Conservation (phyloP, 495 filamentous ascomycete genomes). For the Chaetomium fimeti region DNA sequence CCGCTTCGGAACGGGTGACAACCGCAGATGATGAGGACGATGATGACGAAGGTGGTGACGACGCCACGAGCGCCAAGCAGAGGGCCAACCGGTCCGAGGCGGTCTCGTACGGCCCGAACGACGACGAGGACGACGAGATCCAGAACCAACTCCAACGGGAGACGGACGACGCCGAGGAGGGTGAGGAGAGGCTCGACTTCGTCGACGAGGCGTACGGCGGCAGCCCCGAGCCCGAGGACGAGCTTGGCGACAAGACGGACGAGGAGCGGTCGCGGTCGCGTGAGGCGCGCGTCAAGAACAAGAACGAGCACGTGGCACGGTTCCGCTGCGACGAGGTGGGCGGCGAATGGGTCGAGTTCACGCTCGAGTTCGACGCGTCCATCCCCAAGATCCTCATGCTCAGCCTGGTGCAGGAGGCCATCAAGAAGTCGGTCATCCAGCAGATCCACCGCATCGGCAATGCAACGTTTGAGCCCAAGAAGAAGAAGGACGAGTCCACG, state of each 20-base stretch:
- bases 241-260: constrained; percentile 49
- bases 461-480: constrained; percentile 66
- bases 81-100: constrained; percentile 71
- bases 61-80: constrained; percentile 78
- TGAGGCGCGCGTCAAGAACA: constrained; percentile 65
- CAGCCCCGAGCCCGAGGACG: constrained; percentile 46
- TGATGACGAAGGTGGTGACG: constrained; percentile 76
- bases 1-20: constrained; percentile 40
- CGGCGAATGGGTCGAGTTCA: constrained; percentile 74
- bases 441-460: constrained; percentile 70
- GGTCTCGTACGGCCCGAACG: constrained; percentile 84
- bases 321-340: constrained; percentile 77
- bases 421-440: constrained; percentile 77
- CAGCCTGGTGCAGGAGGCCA: constrained; percentile 77
- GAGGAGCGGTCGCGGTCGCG: constrained; percentile 50
- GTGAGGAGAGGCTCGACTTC: constrained; percentile 46
- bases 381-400: constrained; percentile 92
- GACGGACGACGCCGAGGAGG: constrained; percentile 51
- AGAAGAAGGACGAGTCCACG: constrained; percentile 55
- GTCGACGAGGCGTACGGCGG: constrained; percentile 58
- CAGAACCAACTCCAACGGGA: constrained; percentile 56
- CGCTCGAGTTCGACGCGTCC: constrained; percentile 75
- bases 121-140: constrained; percentile 84
- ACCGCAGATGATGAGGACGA: constrained; percentile 56
- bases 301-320: constrained; percentile 60